Conservation (phyloP, 2,329 filamentous ascomycete genomes). For the Apiospora sp. region DNA sequence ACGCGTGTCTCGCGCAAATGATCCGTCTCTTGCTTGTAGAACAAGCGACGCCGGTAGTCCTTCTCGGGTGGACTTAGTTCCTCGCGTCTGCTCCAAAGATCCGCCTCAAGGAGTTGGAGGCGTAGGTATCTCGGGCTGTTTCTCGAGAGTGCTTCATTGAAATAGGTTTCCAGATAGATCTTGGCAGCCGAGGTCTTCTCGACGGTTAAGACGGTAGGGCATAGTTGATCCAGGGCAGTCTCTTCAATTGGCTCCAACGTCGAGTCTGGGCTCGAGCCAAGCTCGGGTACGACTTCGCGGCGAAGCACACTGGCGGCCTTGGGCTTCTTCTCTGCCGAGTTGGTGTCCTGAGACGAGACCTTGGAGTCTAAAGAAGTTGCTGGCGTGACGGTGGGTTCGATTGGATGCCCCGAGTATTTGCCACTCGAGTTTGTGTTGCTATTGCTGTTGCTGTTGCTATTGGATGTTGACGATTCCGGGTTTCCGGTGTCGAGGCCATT, state of each 20-base stretch:
- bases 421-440: conserved; percentile 38
- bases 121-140: conserved; percentile 68
- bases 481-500: background rate
- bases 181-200: conserved; percentile 84
- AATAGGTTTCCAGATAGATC: conserved; percentile 85
- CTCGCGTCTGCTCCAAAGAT: conserved; percentile 61
- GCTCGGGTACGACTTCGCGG: conserved; percentile 35
- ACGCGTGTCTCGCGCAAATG: conserved; percentile 77
- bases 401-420: conserved; percentile 37
- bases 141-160: conserved; percentile 70
- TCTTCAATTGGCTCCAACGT: conserved; percentile 38
- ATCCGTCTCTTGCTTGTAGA: conserved; percentile 72
- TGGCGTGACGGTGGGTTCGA: conserved; percentile 42
- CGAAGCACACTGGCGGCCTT: conserved; percentile 36
- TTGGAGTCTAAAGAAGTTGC: conserved; percentile 54
- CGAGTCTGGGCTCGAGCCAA: conserved; percentile 38
- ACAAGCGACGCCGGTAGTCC: conserved; percentile 62
- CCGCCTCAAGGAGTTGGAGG: conserved; percentile 66
- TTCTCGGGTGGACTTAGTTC: conserved; percentile 64
- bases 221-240: conserved; percentile 25
- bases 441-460: conserved; percentile 33
- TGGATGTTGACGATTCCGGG: conserved; percentile 35
- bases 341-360: conserved; percentile 41
- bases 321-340: conserved; percentile 40
- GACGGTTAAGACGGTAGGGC: conserved; percentile 64